phyloP scores from a whole-genome alignment of 2,329 filamentous ascomycete species.

The Aspergillus fructus region DNA sequence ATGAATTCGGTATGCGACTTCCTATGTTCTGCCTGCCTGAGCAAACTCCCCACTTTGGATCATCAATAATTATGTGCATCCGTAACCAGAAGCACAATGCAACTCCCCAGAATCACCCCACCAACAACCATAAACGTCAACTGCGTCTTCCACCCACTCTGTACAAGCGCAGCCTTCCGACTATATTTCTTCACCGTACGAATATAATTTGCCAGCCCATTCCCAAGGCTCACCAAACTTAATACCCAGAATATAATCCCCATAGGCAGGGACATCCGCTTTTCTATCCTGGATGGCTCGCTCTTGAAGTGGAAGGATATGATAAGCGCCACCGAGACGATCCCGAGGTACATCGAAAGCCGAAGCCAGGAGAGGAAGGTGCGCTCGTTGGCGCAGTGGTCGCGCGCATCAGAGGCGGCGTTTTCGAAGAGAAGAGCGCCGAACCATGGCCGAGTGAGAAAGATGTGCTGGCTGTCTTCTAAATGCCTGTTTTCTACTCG shows the following conservation, averaged over 20 bases:
- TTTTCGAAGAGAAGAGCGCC: slow-evolving; percentile 67
- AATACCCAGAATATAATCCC: slow-evolving; percentile 87
- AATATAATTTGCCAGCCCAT: slow-evolving; percentile 85
- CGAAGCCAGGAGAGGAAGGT: slow-evolving; percentile 90
- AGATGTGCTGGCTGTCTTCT: slow-evolving; percentile 40
- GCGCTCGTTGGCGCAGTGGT: slow-evolving; percentile 66
- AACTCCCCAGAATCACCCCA: slow-evolving; percentile 45
- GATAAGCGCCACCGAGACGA: slow-evolving; percentile 86
- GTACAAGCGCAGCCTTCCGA: slow-evolving; percentile 75
- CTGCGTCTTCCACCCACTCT: slow-evolving; percentile 92
- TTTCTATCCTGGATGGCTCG: slow-evolving; percentile 68
- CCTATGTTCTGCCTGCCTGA: neutral
- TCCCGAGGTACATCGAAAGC: slow-evolving; percentile 83
- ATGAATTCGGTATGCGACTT: neutral
- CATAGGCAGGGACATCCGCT: slow-evolving; percentile 75
- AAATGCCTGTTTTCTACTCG: slow-evolving; percentile 25
- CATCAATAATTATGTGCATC: slow-evolving; percentile 23
- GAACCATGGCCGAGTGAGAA: slow-evolving; percentile 55
- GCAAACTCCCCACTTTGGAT: neutral
- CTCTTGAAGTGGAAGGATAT: slow-evolving; percentile 87
- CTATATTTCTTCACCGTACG: slow-evolving; percentile 80
- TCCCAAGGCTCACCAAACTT: slow-evolving; percentile 70
- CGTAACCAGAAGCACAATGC: slow-evolving; percentile 45
- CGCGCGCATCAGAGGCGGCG: slow-evolving; percentile 62
- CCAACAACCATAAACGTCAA: slow-evolving; percentile 57